Evolutionary conservation across 106 monocot species (phyloP).

Genomic region (Apostasia ramifera): DNA sequence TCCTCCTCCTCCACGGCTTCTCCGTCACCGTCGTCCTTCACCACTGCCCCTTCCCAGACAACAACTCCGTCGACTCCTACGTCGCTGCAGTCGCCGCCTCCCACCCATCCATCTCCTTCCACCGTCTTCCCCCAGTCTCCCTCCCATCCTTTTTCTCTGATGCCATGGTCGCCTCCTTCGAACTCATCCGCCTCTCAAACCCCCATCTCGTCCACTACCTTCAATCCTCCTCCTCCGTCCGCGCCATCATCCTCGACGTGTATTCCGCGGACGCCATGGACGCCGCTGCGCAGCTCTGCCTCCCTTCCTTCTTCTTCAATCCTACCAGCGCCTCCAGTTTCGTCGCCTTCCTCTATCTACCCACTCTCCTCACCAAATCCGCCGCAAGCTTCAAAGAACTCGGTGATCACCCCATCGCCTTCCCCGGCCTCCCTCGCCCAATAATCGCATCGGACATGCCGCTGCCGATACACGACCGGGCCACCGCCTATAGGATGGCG

Average conservation of each 20-base stretch:
- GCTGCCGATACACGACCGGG: constrained; percentile 7
- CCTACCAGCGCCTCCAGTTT: constrained; percentile 9
- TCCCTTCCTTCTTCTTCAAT: constrained; percentile 15
- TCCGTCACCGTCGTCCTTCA: constrained; percentile 5
- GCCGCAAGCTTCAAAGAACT: constrained; percentile 24
- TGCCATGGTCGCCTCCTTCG: neutral
- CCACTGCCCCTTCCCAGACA: neutral
- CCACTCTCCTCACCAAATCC: neutral
- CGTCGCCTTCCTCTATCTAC: constrained; percentile 5
- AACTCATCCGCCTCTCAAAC: neutral
- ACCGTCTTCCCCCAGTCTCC: neutral
- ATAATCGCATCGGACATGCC: constrained; percentile 25
- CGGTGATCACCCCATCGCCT: constrained; percentile 2
- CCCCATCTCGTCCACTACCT: constrained; percentile 11
- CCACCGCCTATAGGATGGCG: neutral
- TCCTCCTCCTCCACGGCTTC: constrained; percentile 2
- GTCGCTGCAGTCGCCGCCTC: constrained; percentile 9
- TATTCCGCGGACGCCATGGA: constrained; percentile 8
- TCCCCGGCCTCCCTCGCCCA: constrained; percentile 23
- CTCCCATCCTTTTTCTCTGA: neutral
- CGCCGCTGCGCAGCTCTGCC: constrained; percentile 3
- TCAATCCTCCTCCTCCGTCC: neutral
- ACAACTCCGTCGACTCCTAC: constrained; percentile 1
- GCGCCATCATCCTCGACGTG: constrained; percentile 9
- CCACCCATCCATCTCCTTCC: constrained; percentile 24